These are phyloP conservation scores for Aquilaria malaccensis DNA, from an alignment of 345 rosid genomes.

Conservation along the genomic window DNA sequence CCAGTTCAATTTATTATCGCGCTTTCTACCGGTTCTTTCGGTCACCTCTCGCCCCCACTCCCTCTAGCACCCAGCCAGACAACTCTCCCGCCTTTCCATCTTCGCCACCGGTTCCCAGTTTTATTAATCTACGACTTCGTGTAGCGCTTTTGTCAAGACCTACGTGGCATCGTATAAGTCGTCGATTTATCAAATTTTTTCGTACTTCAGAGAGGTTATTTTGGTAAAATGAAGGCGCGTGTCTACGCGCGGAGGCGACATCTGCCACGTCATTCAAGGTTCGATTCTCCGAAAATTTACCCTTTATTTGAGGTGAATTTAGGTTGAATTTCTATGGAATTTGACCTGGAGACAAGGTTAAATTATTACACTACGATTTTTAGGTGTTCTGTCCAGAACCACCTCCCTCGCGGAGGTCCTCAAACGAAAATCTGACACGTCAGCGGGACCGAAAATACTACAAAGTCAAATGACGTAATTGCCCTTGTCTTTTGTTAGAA, in stretches of 20 bases:
- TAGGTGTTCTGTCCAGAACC: constrained; percentile 7
- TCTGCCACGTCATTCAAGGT: too few relatives aligned
- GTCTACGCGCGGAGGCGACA: too few relatives aligned
- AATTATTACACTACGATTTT: constrained; percentile 19
- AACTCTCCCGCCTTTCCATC: constrained; percentile 22
- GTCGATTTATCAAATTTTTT: neutral
- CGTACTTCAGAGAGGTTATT: too few relatives aligned
- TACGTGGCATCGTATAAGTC: constrained; percentile 18
- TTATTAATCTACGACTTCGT: neutral
- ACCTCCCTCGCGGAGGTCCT: too few relatives aligned
- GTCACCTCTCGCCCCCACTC: constrained; percentile 11
- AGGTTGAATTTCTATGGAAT: constrained; percentile 55
- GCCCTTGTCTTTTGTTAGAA: neutral
- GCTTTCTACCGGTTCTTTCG: constrained; percentile 37
- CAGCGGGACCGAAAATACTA: neutral
- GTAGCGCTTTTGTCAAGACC: neutral
- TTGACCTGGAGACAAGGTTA: constrained; percentile 31
- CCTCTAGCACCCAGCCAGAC: constrained; percentile 21
- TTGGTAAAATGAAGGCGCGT: too few relatives aligned
- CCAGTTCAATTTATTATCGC: constrained; percentile 24
- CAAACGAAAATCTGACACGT: constrained; percentile 26
- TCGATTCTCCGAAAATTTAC: constrained; percentile 11
- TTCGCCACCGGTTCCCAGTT: constrained; percentile 27
- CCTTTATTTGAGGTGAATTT: constrained; percentile 48
- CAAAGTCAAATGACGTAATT: neutral